Evolutionary conservation across 2,329 filamentous ascomycete genomes (phyloP), one percentile per base, ranked within the genome.

Genomic region (Calonectria pauciramosa): DNA sequence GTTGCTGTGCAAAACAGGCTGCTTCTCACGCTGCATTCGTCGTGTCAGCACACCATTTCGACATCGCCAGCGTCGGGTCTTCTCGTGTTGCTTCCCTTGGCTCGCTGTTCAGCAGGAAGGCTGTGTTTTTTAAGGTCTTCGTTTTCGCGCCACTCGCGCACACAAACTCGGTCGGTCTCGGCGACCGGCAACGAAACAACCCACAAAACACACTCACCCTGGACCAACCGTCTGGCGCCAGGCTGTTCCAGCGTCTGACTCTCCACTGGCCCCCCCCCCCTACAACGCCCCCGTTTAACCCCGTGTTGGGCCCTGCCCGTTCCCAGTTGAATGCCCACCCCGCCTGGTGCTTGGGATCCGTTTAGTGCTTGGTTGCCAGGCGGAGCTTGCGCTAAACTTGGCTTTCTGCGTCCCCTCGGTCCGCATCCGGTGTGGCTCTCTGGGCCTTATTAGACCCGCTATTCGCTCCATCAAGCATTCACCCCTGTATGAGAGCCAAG

Each of bases 341-440:
- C 56, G 73, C 75, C 68, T 71, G 56, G 68, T 30, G 65, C 72
- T 69, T 67, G 72, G 54, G 41, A 47, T 56, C 63, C 23, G 51
- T 41, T 63, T 49, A 56, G 54, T 70, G 69, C 65, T 65, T 71
- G 60, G 78, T 80, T 78, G 75, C 78, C 66, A 75, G 78, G 75
- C 74, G 77, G 78, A 70, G 74, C 67, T 73, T 32, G 71, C 75
- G 73, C 79, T 80, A 78, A 76, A 77, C 69, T 72, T 76, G 78
- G 71, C 49, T 70, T 54, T 49, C 65, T 63, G 51, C 41, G 72
- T 73, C 76, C 74, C 74, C 71, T 79, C 75, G 78, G 73, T 71
- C 78, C 76, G 73, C 78, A 76, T 81, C 78, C 72, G 79, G 77
- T 74, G 70, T 80, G 79, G 74, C 75, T 76, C 74, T 71, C 56